Conservation (phyloP, 768 basidiomycete species). For the Xanthoconium purpureum region DNA sequence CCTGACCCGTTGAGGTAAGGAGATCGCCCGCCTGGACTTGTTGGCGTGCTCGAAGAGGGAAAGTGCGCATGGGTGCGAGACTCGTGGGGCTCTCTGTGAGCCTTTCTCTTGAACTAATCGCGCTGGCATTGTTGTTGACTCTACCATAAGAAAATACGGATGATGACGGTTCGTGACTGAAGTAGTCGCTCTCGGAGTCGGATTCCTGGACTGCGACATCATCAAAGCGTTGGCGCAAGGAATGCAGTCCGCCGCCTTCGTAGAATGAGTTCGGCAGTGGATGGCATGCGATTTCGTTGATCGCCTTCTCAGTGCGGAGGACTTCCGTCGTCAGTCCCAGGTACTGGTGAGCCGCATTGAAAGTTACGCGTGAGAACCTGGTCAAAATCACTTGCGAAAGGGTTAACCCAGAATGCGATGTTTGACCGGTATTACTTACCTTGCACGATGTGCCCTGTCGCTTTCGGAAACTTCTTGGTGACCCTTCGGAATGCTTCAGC, state of each 20-base stretch:
- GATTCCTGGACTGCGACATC: constrained; percentile 43
- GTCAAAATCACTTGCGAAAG: constrained; percentile 76
- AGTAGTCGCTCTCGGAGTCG: constrained; percentile 58
- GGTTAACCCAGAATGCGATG: constrained; percentile 11
- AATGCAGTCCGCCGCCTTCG: constrained; percentile 84
- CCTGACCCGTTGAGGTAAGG: constrained; percentile 51
- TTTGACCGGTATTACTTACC: constrained; percentile 40
- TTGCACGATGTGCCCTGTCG: constrained; percentile 94
- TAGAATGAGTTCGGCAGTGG: constrained; percentile 91
- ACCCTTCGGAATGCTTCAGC: constrained; percentile 93
- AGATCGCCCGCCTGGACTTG: constrained; percentile 78
- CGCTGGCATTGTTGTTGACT: constrained; percentile 11
- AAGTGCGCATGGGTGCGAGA: constrained; percentile 17
- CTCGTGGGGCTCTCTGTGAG: constrained; percentile 25
- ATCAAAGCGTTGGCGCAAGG: constrained; percentile 88
- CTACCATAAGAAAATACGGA: constrained; percentile 21
- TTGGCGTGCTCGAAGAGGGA: constrained; percentile 38
- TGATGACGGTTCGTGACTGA: constrained; percentile 32
- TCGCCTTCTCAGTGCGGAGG: constrained; percentile 92
- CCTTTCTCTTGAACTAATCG: constrained; percentile 21
- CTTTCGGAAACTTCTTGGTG: constrained; percentile 96
- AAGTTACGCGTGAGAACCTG: constrained; percentile 94
- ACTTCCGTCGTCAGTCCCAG: constrained; percentile 94
- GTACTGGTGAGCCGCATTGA: constrained; percentile 95
- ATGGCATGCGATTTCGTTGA: constrained; percentile 96